Percentiles rank a stretch among this genome's conserved stretches.
These are phyloP conservation scores for Cajanus cajan DNA, from an alignment of 306 rosid genomes.

Conservation along the genomic window DNA sequence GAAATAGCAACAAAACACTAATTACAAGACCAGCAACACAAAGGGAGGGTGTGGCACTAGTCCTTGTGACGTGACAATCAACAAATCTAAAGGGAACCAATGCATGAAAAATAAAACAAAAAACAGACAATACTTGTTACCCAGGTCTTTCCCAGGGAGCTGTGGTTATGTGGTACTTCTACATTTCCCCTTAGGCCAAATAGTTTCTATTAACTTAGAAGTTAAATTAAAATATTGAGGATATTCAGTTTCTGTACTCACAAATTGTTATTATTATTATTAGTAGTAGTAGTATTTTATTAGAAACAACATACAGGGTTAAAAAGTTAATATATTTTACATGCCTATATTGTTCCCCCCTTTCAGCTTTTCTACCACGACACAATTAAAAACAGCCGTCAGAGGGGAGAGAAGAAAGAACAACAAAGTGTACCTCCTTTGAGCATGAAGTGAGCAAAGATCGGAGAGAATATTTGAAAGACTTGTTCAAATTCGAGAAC, in stretches of 20 bases:
- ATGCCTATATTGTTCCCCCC: not conserved
- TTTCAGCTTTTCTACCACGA: not conserved
- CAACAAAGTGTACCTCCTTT: conserved; percentile 43
- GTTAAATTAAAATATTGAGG: not conserved
- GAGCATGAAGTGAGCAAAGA: conserved; percentile 62
- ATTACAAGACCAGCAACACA: not conserved
- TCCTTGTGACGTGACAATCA: not conserved
- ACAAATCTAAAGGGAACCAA: not conserved
- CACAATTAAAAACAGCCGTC: not conserved
- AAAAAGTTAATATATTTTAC: not conserved
- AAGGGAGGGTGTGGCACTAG: not conserved
- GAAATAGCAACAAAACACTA: not conserved
- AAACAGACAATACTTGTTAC: not conserved
- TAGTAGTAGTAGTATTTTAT: too few relatives aligned
- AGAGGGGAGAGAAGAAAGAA: not conserved
- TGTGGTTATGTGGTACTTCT: not conserved
- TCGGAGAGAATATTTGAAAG: conserved; percentile 55
- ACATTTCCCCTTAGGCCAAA: not conserved
- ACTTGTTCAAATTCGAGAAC: conserved; percentile 54
- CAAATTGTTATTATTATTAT: not conserved
- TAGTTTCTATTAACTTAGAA: not conserved
- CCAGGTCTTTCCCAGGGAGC: not conserved
- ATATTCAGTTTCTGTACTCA: not conserved
- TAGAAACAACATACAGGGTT: not conserved
- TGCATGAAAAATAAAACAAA: not conserved